Evolutionary conservation across 106 monocot genomes (phyloP), one percentile per base, ranked within the genome.

Genomic region (Allium cepa): DNA sequence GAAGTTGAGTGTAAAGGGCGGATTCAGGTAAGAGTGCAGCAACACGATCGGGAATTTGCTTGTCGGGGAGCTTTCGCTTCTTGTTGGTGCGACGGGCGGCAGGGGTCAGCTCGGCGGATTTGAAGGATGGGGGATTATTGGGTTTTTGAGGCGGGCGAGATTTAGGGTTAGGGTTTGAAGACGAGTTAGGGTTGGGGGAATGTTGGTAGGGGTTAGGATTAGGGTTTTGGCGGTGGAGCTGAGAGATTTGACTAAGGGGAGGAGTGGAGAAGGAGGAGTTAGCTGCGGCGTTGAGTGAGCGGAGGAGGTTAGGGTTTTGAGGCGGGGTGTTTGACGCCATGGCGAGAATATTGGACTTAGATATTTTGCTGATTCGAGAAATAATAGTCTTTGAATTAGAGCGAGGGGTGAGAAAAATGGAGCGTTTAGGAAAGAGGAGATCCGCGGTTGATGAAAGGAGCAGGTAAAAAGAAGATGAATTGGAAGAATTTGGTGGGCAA

Each of bases 31-130:
- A 76, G 17, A 99, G 82, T 4, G 92, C 89, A 0, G 97, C 97
- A 12, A 99, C 97, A 8, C 97, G 84, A 27, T 99, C 97, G 1
- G 97, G 97, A 7, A 99, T 82, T 60, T 87, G 78, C 77, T 93
- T 99, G 72, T 99, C 97, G 3, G 87, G 90, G 63, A 93, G 84
- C 85, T 90, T 99, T 57, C 88, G 86, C 82, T 99, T 99, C 87
- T 90, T 93, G 36, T 36, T 36, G 36, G 3, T 36, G 46, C 90
- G 75, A 6, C 88, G 74, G 47, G 92, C 86, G 8, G 92, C 97
- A 4, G 97, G 87, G 57, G 97, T 77, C 46, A 99, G 80, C 64
- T 99, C 97, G 46, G 83, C 78, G 17, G 77, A 57, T 60, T 81
- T 87, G 74, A 83, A 83, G 50, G 53, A 26, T 8, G 64, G 61